These are phyloP conservation scores for Lithocarpus polystachyus DNA, from an alignment of 306 rosid species.

Conservation along the genomic window DNA sequence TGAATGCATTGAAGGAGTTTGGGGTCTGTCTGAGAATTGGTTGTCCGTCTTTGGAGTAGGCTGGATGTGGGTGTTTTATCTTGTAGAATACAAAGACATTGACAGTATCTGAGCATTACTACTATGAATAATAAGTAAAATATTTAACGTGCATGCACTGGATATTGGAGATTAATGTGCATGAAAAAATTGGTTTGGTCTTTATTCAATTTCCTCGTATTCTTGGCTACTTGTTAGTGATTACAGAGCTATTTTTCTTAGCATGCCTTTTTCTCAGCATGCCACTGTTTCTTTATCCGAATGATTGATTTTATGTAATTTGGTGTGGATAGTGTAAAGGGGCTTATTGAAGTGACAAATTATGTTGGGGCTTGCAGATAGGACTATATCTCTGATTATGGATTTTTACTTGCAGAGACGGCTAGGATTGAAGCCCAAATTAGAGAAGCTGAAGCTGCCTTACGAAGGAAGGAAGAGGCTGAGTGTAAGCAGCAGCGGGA, in stretches of 20 bases:
- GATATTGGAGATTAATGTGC: too few relatives aligned
- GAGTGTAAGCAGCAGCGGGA: constrained; percentile 54
- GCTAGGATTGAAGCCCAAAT: constrained; percentile 81
- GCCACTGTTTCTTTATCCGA: not conserved
- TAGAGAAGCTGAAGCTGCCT: constrained; percentile 65
- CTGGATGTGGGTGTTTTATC: too few relatives aligned
- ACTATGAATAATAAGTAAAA: too few relatives aligned
- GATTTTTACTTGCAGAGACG: constrained; percentile 41
- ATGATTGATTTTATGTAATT: not conserved
- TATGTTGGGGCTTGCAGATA: not conserved
- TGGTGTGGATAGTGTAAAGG: not conserved
- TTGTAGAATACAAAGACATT: too few relatives aligned
- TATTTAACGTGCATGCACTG: too few relatives aligned
- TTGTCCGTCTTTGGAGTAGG: too few relatives aligned
- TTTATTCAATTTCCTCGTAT: not conserved
- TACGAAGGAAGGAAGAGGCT: constrained; percentile 45
- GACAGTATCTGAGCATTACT: too few relatives aligned
- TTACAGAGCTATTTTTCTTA: not conserved
- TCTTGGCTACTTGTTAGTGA: not conserved
- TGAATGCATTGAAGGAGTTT: too few relatives aligned
- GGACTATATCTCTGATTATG: not conserved
- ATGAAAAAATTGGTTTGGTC: too few relatives aligned
- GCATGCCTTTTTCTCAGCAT: not conserved
- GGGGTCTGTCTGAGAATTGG: too few relatives aligned
- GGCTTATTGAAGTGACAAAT: constrained; percentile 4